Base-by-base conservation (phyloP, 1,284 basidiomycete genomes). In the Cerrena zonata region DNA sequence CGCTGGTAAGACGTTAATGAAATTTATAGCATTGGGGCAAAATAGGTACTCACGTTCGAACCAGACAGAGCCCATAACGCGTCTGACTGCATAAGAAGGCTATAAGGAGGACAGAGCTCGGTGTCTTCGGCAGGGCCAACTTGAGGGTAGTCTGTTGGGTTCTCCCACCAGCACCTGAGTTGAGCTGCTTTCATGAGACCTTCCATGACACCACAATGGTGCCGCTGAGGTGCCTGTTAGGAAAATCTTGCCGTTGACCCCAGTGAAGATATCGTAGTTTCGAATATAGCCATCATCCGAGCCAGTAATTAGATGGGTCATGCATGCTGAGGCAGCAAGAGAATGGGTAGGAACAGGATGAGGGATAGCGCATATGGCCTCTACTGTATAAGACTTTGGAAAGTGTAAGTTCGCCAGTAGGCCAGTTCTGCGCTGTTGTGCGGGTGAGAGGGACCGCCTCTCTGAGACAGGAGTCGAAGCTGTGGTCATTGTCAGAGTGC, bases 231-330 rank as follows among this genome's bases (percentile, higher is more conserved):
- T 34, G 92, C 89, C n/a, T 30, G 90, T 94, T 57, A 97, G 77
- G 63, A 92, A 85, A 36, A 84, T 83, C 60, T 89, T 89, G 51
- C 91, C 86, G 64, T 96, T 97, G 47, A 92, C 86, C 42, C 89
- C 86, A 22, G 86, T 69, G 69, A 91, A 94, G 48, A 95, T 81
- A 67, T 98, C 94, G 71, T 96, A 97, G 68, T 91, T 83, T 38
- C 94, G 83, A 42, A 98, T 86, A 61, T 92, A 94, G 10, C 94
- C 94, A 67, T 98, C 94, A 54, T 94, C 86, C 10, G 91, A 91
- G 37, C 94, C 94, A 3, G 93, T 93, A 43, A 97, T 70, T 12
- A 97, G 75, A 62, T 94, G 91, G 23, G 88, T 84, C 76, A 92
- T 84, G 68, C 94, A 96, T n/a, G 80, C 69, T 0, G 91, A 91